A percentile compares a stretch with the other conserved stretches of the same genome.
phyloP scores from a whole-genome alignment of 179 eudicot species.

The Vitellaria paradoxa region DNA sequence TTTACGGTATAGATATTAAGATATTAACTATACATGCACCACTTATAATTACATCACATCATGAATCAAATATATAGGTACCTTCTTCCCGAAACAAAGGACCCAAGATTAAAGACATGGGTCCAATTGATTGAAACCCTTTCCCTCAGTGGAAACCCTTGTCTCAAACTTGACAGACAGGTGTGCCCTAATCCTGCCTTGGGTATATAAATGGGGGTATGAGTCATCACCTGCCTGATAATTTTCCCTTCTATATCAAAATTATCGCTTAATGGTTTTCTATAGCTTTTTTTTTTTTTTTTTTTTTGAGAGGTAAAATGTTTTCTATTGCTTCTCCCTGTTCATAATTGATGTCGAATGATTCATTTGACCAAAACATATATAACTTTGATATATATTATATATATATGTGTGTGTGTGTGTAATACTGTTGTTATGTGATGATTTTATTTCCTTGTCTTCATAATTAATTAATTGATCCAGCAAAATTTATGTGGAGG shows the following conservation, averaged over 20 bases:
- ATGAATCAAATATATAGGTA: too few relatives aligned
- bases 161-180: constrained; percentile 4
- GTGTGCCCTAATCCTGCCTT: too few relatives aligned
- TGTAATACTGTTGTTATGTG: not conserved
- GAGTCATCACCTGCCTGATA: not conserved
- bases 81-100: too few relatives aligned
- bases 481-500: not conserved
- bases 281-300: too few relatives aligned
- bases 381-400: not conserved
- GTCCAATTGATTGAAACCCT: not conserved
- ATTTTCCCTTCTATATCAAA: not conserved
- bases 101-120: too few relatives aligned
- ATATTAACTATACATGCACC: too few relatives aligned
- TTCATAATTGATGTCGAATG: constrained; percentile 3
- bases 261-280: not conserved
- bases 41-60: too few relatives aligned
- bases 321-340: not conserved
- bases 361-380: not conserved
- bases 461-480: not conserved
- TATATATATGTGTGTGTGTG: too few relatives aligned
- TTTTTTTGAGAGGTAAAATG: too few relatives aligned
- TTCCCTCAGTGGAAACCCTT: not conserved
- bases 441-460: not conserved
- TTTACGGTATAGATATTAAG: not conserved
- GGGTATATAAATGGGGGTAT: not conserved